phyloP scores from a whole-genome alignment of 1,284 basidiomycete genomes.

The Tilletia setariae region DNA sequence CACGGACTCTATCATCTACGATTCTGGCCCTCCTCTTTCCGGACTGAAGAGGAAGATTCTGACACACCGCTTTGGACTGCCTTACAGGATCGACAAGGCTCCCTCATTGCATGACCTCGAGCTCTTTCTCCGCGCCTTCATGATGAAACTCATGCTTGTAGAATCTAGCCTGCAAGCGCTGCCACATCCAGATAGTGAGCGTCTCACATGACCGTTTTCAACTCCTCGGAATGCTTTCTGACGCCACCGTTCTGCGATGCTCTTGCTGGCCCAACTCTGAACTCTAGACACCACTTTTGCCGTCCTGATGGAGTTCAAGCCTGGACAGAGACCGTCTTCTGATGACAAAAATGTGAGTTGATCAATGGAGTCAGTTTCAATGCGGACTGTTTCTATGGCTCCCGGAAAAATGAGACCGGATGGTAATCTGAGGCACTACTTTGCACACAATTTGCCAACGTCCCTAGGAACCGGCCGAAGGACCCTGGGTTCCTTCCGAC shows the following conservation, averaged over 20 bases:
- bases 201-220: no score
- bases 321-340: background rate
- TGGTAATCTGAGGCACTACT: no score
- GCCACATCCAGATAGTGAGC: conserved; percentile 11
- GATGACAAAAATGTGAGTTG: conserved; percentile 6
- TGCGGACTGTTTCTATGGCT: background rate
- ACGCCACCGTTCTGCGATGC: no score
- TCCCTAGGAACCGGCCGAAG: conserved; percentile 9
- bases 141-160: conserved; percentile 12
- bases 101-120: conserved; percentile 8
- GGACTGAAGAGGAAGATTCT: no score
- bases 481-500: background rate
- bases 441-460: background rate
- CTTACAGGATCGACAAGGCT: background rate
- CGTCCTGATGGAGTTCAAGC: conserved; percentile 3
- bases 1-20: background rate
- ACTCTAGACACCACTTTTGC: conserved; percentile 8
- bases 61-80: no score
- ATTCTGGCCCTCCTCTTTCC: no score
- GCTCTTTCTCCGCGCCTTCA: conserved; percentile 11
- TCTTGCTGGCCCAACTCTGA: background rate
- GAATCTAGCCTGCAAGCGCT: background rate
- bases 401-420: no score
- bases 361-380: background rate
- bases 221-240: no score